Conservation (phyloP, 139 green algal genomes). For the Diplosphaera chodatii region DNA sequence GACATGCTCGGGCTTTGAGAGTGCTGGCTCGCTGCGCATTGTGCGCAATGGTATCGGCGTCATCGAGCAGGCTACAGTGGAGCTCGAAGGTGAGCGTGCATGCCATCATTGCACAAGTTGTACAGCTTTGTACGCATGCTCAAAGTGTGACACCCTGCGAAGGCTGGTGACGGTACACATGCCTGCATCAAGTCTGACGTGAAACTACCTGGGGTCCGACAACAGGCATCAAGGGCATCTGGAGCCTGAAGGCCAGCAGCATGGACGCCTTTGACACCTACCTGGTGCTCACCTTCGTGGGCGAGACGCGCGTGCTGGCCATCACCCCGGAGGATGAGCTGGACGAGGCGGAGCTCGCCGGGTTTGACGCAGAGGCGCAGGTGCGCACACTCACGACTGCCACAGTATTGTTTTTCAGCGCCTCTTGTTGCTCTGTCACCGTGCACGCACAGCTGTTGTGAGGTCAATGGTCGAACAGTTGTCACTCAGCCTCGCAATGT, state of each 20-base stretch:
- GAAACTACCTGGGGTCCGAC: no score
- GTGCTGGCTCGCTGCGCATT: constrained; percentile 80
- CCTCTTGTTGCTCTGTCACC: no score
- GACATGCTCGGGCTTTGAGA: constrained; percentile 70
- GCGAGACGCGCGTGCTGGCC: constrained; percentile 77
- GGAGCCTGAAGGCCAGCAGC: constrained; percentile 59
- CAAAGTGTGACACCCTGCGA: no score
- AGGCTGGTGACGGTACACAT: no score
- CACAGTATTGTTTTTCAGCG: no score
- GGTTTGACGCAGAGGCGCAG: constrained; percentile 68
- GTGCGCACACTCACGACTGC: background rate
- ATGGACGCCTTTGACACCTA: constrained; percentile 70
- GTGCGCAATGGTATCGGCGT: constrained; percentile 97
- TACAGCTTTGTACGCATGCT: no score
- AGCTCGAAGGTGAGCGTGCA: constrained; percentile 49
- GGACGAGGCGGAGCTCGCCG: constrained; percentile 68
- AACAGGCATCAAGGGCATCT: constrained; percentile 82
- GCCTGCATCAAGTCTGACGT: no score
- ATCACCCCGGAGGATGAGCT: constrained; percentile 81
- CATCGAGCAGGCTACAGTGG: constrained; percentile 76
- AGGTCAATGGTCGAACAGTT: no score
- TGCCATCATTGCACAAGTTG: no score
- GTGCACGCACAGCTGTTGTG: no score
- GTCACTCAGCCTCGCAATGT: no score
- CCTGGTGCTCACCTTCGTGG: constrained; percentile 91